Base-by-base conservation (phyloP, 768 basidiomycete genomes). In the Cyathus striatus region DNA sequence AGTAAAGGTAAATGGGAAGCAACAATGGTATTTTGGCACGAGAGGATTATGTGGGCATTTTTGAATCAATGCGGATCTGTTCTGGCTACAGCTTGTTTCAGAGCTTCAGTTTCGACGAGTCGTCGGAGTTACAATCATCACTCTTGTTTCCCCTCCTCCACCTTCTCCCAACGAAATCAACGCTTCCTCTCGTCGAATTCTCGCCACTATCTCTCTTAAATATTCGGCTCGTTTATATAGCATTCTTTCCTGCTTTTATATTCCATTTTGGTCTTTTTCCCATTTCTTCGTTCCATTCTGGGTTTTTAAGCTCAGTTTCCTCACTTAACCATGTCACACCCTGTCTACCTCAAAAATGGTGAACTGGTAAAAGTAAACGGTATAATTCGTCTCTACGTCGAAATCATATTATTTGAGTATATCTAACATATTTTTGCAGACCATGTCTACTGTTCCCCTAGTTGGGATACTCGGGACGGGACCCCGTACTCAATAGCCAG, bases 371-470 rank as follows among this genome's bases (percentile, higher is more conserved):
- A 85, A 80, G 70, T 87, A 44, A 91, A 91, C 69, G 89, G 89
- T 22, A 79, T 46, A 71, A 62, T 63, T 46, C 45, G 46, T 41
- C 49, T 54, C 48, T 40, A 40, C 51, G 49, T 41, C 49, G 37
- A 50, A 45, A 35, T 33, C 35, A 40, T 37, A 52, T 26, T 34
- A 40, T 42, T 36, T 23, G 34, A 16, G 40, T 21, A 33, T 43
- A 1, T 14, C 57, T 63, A 23, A 57, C 50, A 49, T 54, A 62
- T 65, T 73, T 66, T 76, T 63, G 58, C 54, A 96, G 95, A 97
- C 65, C 93, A 97, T 69, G 94, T 97, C 53, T 98, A 96, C 61
- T 91, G 91, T 66, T 92, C 94, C 23, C 88, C 92, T 23, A 86
- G 83, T 48, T 97, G 92, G 92, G 78, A 83, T 44, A 75, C 87